phyloP scores from a whole-genome alignment of 2,329 filamentous ascomycete genomes.

The Pseudogymnoascus sp. region DNA sequence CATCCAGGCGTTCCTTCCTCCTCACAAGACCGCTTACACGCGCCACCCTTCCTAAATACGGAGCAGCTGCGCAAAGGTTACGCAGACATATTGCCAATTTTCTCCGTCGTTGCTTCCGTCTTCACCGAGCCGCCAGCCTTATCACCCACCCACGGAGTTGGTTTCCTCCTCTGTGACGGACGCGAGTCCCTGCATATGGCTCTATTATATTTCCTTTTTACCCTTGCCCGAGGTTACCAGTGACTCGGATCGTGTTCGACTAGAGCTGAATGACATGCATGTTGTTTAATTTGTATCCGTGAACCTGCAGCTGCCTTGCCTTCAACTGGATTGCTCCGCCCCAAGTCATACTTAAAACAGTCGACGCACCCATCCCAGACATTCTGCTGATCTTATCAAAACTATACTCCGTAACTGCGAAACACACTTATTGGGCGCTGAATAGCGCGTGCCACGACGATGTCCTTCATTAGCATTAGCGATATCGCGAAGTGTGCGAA shows the following conservation, averaged over 20 bases:
- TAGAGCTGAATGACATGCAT: conserved; percentile 5
- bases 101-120: background rate
- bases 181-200: background rate
- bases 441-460: background rate
- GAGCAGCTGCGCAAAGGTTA: background rate
- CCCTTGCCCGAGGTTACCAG: background rate
- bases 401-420: background rate
- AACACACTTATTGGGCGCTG: conserved; percentile 7
- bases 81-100: background rate
- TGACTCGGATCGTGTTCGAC: background rate
- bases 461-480: background rate
- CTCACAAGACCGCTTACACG: background rate
- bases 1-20: background rate
- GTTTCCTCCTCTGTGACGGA: background rate
- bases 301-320: background rate
- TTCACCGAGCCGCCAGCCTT: background rate
- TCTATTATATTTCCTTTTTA: background rate
- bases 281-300: background rate
- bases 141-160: background rate
- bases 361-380: background rate
- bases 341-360: background rate
- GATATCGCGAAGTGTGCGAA: background rate
- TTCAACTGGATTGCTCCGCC: background rate
- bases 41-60: background rate
- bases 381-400: background rate